Evolutionary conservation across 495 filamentous ascomycete genomes (phyloP), one percentile per base, ranked within the genome.

Genomic region (Hypoxylon perforatum): DNA sequence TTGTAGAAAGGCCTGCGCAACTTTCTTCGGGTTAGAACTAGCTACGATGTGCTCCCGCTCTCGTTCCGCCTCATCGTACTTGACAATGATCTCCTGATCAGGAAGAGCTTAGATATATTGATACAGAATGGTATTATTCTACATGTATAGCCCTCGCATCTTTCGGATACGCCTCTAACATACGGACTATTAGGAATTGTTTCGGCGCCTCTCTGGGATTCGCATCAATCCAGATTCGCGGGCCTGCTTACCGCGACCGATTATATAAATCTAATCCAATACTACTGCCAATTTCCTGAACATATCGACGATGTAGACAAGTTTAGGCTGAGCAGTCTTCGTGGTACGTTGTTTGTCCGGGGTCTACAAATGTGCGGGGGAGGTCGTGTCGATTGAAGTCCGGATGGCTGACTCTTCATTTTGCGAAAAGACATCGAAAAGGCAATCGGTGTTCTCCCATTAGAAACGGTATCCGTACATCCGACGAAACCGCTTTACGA

Each of bases 261-360:
- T 77, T 99, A 95, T 76, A 91, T 99, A 82, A 99, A 99, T 75
- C 90, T 99, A 56, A 96, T 99, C 53, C 96, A 98, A 78, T 99
- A 98, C 77, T 98, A 98, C 81, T 98, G 95, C 88, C 94, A 98
- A 79, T 96, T 94, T 70, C 96, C 96, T 14, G 92, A 94, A 44
- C 89, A 92, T 11, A 84, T 99, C 54, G 87, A 88, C 57, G 85
- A 93, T 72, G 90, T 98, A 72, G 95, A 98, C 72, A 90, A 97
- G 73, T 98, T 99, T 78, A 91, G 92, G 33, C 81, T 99, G 49
- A 93, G 92, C 80, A 97, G 92, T 72, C 87, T 99, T 50, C 85
- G 94, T 84, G 93, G 94, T 97, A 81, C 53, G 78, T 71, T 30
- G 14, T 49, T 25, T 56, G 28, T 55, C 46, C 46, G n/a, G 53